These are phyloP conservation scores for Geranomyces variabilis DNA, from an alignment of 192 early-diverging fungal genomes.

Conservation along the genomic window DNA sequence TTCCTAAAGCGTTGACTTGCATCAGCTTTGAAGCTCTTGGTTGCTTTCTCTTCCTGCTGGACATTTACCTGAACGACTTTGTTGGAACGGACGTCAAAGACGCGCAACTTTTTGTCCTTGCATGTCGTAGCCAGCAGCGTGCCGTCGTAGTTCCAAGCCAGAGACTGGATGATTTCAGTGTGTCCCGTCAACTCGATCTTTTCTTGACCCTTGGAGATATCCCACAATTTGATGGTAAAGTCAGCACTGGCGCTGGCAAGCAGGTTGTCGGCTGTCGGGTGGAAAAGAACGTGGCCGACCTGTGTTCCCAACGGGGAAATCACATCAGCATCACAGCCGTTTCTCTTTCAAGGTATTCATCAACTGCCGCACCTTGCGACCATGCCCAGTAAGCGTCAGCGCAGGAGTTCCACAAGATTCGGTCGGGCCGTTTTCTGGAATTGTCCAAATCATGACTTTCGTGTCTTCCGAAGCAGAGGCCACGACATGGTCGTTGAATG, in stretches of 20 bases:
- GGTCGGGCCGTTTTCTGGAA: constrained; percentile 77
- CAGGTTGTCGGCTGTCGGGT: constrained; percentile 94
- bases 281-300: constrained; percentile 98
- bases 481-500: constrained; percentile 96
- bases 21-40: too few species aligned
- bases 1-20: constrained; percentile 49
- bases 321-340: neutral
- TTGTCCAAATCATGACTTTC: constrained; percentile 89
- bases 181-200: constrained; percentile 81
- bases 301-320: constrained; percentile 35
- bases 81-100: constrained; percentile 90
- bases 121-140: constrained; percentile 84
- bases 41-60: too few species aligned
- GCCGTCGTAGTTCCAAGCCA: constrained; percentile 89
- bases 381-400: constrained; percentile 81
- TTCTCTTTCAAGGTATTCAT: constrained; percentile 5
- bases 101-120: constrained; percentile 94
- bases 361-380: constrained; percentile 62
- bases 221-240: constrained; percentile 81
- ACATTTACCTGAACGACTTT: constrained; percentile 64
- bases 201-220: constrained; percentile 82
- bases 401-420: constrained; percentile 79
- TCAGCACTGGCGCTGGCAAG: constrained; percentile 88
- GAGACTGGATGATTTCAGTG: constrained; percentile 88
- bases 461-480: constrained; percentile 67